Percentiles rank a stretch among this genome's conserved stretches.
These are phyloP conservation scores for Chrysanthemum lavandulifolium DNA, from an alignment of 129 eudicot genomes.

Conservation along the genomic window DNA sequence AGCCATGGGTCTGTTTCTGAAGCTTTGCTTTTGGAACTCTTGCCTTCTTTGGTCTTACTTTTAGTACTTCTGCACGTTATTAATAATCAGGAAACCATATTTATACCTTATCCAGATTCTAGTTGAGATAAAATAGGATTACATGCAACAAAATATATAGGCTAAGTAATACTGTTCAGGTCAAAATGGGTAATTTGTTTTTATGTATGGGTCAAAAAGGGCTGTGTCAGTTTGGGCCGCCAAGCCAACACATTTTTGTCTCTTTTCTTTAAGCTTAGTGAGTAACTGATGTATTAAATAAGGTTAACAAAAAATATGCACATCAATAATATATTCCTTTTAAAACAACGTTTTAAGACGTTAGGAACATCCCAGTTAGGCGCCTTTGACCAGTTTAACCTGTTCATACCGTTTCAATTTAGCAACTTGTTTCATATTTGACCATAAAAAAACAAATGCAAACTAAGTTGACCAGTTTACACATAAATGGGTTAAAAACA, in stretches of 20 bases:
- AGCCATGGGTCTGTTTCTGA: constrained; percentile 65
- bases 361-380: no score
- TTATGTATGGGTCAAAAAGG: not conserved
- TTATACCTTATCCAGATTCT: not conserved
- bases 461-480: not conserved
- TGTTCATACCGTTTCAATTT: no score
- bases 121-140: not conserved
- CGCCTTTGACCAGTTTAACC: no score
- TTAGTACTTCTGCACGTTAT: constrained; percentile 44
- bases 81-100: not conserved
- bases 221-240: no score
- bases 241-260: no score
- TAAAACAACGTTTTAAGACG: no score
- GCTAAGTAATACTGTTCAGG: not conserved
- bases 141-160: not conserved
- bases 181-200: not conserved
- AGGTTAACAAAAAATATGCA: no score
- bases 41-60: constrained; percentile 37
- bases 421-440: not conserved
- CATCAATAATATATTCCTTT: no score
- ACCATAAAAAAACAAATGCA: not conserved
- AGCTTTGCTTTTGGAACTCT: constrained; percentile 43
- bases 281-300: no score
- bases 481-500: not conserved
- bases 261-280: no score